Evolutionary conservation across 352 stramenopile species (phyloP).

Genomic region (Globisporangium mamillatum): DNA sequence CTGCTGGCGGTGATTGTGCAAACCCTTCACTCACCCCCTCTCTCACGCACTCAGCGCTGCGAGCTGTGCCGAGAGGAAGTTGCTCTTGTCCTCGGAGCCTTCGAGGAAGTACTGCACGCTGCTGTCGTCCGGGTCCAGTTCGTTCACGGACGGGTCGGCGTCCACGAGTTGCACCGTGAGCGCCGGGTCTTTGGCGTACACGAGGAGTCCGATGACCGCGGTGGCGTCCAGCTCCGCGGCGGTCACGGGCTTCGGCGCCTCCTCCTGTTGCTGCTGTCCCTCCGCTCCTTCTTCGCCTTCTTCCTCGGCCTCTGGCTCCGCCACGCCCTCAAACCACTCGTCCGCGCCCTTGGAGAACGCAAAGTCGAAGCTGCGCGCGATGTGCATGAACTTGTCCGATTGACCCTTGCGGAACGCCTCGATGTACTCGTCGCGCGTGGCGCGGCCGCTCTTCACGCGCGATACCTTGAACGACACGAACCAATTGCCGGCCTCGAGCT

Average conservation of each 20-base stretch:
- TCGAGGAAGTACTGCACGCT: conserved; percentile 25
- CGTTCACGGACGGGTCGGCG: conserved; percentile 12
- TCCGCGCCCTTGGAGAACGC: conserved; percentile 24
- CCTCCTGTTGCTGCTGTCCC: conserved; percentile 10
- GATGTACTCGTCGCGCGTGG: conserved; percentile 24
- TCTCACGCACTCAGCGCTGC: conserved; percentile 4
- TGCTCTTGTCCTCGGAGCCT: conserved; percentile 14
- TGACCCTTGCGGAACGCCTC: conserved; percentile 20
- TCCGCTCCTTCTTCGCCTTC: conserved; percentile 15
- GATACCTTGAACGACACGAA: conserved; percentile 29
- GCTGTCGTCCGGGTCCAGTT: conserved; percentile 27
- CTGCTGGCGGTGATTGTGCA: no score
- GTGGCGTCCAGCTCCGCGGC: conserved; percentile 22
- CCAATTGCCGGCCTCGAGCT: conserved; percentile 27
- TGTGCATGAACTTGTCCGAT: conserved; percentile 37
- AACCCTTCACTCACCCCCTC: no score
- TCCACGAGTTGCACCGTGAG: conserved; percentile 20
- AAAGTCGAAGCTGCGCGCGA: conserved; percentile 36
- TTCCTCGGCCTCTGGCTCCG: conserved; percentile 19
- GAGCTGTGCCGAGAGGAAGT: conserved; percentile 19
- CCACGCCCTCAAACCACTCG: conserved; percentile 17
- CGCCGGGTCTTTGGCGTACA: conserved; percentile 32
- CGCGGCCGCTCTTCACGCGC: conserved; percentile 18
- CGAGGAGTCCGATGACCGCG: conserved; percentile 28
- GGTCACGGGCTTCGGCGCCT: conserved; percentile 12